phyloP scores from a whole-genome alignment of 2,329 filamentous ascomycete genomes.

The Cercospora sp. region DNA sequence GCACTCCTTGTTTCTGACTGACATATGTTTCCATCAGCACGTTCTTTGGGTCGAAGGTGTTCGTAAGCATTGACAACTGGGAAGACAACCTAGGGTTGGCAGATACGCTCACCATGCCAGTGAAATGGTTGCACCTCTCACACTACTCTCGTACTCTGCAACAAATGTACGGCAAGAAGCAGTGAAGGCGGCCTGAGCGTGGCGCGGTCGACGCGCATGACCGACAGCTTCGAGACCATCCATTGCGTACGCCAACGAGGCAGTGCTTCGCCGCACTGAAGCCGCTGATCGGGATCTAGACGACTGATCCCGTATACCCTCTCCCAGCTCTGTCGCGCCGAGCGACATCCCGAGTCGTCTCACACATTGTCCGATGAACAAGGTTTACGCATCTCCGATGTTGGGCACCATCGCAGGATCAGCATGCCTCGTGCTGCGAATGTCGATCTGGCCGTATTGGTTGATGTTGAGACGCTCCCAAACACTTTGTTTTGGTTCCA shows the following conservation, averaged over 20 bases:
- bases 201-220: not conserved
- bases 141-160: not conserved
- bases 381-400: not conserved
- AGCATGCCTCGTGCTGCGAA: not conserved
- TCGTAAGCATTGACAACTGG: too few species aligned
- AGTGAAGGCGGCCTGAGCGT: not conserved
- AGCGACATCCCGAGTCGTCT: not conserved
- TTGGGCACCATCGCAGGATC: slow-evolving; percentile 5
- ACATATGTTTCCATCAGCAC: too few species aligned
- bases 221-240: not conserved
- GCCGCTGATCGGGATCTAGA: not conserved
- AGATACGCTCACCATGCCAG: not conserved
- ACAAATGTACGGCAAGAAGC: not conserved
- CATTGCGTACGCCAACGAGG: not conserved
- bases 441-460: not conserved
- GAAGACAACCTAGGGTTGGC: not conserved
- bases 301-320: not conserved
- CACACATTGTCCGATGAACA: not conserved
- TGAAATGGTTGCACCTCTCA: not conserved
- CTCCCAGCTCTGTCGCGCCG: not conserved
- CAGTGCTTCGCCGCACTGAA: not conserved
- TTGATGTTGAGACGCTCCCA: not conserved
- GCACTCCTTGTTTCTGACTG: too few species aligned
- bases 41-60: too few species aligned
- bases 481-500: not conserved